phyloP scores from a whole-genome alignment of 768 basidiomycete genomes.

The Trametes punicea region DNA sequence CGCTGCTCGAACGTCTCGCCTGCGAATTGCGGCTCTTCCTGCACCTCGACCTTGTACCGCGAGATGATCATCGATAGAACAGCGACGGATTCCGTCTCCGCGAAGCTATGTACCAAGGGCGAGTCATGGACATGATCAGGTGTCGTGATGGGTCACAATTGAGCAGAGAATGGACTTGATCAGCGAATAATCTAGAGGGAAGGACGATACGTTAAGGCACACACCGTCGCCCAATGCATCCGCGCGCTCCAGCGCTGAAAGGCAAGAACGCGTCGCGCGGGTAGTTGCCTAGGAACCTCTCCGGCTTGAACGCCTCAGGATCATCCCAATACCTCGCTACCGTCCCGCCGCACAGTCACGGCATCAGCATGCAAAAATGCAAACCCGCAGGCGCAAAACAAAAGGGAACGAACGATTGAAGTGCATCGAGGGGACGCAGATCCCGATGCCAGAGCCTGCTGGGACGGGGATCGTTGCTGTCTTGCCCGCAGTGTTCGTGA shows the following conservation, averaged over 20 bases:
- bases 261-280: slow-evolving; percentile 52
- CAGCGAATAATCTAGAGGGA: too few species aligned
- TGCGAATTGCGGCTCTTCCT: slow-evolving; percentile 48
- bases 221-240: too few species aligned
- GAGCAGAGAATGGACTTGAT: too few species aligned
- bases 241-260: slow-evolving; percentile 47
- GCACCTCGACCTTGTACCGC: slow-evolving; percentile 45
- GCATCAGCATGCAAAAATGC: too few species aligned
- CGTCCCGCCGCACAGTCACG: not conserved
- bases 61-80: slow-evolving; percentile 46
- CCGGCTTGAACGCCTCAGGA: slow-evolving; percentile 35
- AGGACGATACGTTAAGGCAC: not conserved
- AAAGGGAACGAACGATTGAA: slow-evolving; percentile 28
- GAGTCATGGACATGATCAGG: not conserved
- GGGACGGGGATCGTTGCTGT: slow-evolving; percentile 24
- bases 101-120: not conserved
- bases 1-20: slow-evolving; percentile 45
- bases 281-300: slow-evolving; percentile 51
- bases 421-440: slow-evolving; percentile 28
- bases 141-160: too few species aligned
- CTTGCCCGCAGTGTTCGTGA: slow-evolving; percentile 23
- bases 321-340: slow-evolving; percentile 38
- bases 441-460: slow-evolving; percentile 18
- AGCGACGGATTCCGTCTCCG: slow-evolving; percentile 48
- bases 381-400: too few species aligned